These are phyloP conservation scores for Rhodotorula glutinis DNA, from an alignment of 1,284 basidiomycete genomes.

Conservation along the genomic window DNA sequence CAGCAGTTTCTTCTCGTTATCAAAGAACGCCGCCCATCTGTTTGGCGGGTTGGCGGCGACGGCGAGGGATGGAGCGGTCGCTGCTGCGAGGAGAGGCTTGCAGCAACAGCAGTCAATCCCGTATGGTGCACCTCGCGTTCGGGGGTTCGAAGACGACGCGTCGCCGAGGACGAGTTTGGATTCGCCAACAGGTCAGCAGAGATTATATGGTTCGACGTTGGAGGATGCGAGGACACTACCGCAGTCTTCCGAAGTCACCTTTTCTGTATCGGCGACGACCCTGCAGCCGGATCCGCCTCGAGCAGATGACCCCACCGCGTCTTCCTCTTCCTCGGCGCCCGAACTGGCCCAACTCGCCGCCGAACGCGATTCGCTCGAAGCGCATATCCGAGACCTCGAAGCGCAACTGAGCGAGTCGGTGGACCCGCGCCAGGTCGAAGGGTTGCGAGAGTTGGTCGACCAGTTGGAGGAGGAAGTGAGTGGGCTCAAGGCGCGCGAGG, in stretches of 20 bases:
- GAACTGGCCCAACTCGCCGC: conserved; percentile 25
- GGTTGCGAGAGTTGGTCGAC: not conserved
- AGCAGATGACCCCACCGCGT: not conserved
- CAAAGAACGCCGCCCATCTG: not conserved
- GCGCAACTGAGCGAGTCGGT: conserved; percentile 8
- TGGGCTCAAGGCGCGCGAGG: conserved; percentile 21
- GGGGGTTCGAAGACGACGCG: too few relatives aligned
- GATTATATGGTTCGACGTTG: too few relatives aligned
- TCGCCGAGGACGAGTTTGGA: too few relatives aligned
- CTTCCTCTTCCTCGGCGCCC: conserved; percentile 5
- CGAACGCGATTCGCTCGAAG: conserved; percentile 24
- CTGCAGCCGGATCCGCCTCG: not conserved
- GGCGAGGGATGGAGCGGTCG: not conserved
- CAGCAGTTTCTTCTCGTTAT: not conserved
- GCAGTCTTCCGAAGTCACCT: too few relatives aligned
- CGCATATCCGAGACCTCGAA: conserved; percentile 28
- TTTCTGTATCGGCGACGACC: too few relatives aligned
- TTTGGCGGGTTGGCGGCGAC: not conserved
- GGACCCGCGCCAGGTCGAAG: conserved; percentile 6
- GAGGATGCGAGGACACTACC: too few relatives aligned
- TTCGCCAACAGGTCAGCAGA: too few relatives aligned
- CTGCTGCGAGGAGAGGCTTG: not conserved
- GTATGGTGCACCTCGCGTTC: not conserved
- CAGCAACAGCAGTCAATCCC: not conserved
- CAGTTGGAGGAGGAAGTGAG: conserved; percentile 15